phyloP scores from a whole-genome alignment of 352 stramenopile genomes.

The Pythium brachiatum region DNA sequence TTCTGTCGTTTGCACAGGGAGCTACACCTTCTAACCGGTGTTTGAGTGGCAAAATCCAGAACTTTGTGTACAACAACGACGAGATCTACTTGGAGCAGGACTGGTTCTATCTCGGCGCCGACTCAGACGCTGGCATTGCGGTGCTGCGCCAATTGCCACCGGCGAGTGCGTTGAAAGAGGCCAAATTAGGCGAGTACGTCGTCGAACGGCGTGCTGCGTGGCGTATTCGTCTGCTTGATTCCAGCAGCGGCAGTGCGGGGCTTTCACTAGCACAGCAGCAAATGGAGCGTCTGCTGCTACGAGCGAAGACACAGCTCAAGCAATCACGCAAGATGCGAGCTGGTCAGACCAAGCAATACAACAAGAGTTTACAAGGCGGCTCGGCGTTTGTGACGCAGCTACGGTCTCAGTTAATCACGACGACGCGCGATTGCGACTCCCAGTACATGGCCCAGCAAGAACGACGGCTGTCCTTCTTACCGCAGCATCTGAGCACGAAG shows the following conservation, averaged over 20 bases:
- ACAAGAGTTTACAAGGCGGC: slow-evolving; percentile 42
- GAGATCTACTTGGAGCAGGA: slow-evolving; percentile 83
- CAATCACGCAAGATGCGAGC: slow-evolving; percentile 70
- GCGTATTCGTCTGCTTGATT: slow-evolving; percentile 68
- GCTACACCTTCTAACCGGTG: background rate
- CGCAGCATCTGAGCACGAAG: slow-evolving; percentile 41
- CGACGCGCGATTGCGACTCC: slow-evolving; percentile 46
- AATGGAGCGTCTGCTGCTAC: slow-evolving; percentile 72
- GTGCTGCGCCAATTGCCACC: slow-evolving; percentile 62
- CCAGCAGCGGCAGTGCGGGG: slow-evolving; percentile 56
- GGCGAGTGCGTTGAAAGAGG: slow-evolving; percentile 7
- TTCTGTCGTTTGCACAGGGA: background rate
- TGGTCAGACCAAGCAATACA: slow-evolving; percentile 48
- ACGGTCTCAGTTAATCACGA: slow-evolving; percentile 42
- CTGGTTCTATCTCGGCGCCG: slow-evolving; percentile 79
- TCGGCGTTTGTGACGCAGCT: slow-evolving; percentile 51
- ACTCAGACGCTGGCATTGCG: slow-evolving; percentile 57
- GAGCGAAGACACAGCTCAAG: slow-evolving; percentile 74
- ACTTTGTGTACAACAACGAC: slow-evolving; percentile 82
- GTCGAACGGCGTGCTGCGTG: slow-evolving; percentile 66
- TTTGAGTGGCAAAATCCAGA: slow-evolving; percentile 26
- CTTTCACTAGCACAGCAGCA: slow-evolving; percentile 75
- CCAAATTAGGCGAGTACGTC: slow-evolving; percentile 49
- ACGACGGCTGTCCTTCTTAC: slow-evolving; percentile 36
- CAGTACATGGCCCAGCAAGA: slow-evolving; percentile 44